phyloP scores from a whole-genome alignment of 2,329 filamentous ascomycete genomes.

The Berkeleyomyces basicola region DNA sequence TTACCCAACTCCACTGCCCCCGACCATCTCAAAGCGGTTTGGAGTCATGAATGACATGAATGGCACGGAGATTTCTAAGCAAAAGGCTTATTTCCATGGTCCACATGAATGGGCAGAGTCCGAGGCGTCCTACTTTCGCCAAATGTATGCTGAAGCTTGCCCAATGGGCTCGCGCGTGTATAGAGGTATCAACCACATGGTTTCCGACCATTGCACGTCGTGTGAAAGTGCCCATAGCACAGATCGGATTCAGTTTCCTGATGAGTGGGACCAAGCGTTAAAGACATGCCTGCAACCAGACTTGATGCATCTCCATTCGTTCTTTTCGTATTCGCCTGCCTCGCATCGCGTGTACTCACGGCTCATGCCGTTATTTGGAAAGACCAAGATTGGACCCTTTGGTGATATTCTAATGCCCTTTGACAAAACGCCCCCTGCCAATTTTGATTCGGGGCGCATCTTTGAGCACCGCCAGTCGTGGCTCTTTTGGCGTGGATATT shows the following conservation, averaged over 20 bases:
- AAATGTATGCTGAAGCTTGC: conserved; percentile 37
- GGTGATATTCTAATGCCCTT: conserved; percentile 61
- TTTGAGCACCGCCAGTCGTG: conserved; percentile 47
- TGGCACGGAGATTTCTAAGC: neutral
- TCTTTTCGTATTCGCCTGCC: conserved; percentile 46
- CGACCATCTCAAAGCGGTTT: neutral
- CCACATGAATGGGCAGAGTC: conserved; percentile 5
- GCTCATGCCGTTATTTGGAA: conserved; percentile 59
- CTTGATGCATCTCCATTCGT: conserved; percentile 51
- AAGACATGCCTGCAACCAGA: conserved; percentile 66
- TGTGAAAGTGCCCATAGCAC: conserved; percentile 31
- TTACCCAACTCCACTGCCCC: neutral
- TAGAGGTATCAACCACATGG: conserved; percentile 1
- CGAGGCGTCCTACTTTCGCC: conserved; percentile 21
- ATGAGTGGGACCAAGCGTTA: conserved; percentile 46
- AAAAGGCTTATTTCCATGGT: neutral
- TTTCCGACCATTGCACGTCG: conserved; percentile 5
- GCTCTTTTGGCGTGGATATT: conserved; percentile 54
- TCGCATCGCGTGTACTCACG: conserved; percentile 44
- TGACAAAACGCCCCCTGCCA: conserved; percentile 18
- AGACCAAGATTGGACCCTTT: conserved; percentile 55
- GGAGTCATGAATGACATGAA: no score
- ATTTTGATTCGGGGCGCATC: conserved; percentile 23
- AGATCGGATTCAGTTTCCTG: conserved; percentile 42
- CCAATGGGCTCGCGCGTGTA: conserved; percentile 38